These are phyloP conservation scores for Globisporangium carolinianum DNA, from an alignment of 352 stramenopile genomes.

Conservation along the genomic window DNA sequence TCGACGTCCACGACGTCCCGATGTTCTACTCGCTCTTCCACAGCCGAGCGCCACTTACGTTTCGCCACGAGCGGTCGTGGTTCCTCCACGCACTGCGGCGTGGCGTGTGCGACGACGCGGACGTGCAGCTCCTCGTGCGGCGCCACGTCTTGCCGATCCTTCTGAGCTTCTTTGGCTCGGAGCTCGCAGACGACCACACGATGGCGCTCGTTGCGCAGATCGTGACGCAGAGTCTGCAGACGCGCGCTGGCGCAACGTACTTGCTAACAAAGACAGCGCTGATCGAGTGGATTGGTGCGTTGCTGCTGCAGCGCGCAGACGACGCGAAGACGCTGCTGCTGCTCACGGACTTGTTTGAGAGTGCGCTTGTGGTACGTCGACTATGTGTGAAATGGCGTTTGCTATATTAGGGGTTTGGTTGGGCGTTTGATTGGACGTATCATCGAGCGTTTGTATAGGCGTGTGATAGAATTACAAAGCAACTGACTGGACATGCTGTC, in stretches of 20 bases:
- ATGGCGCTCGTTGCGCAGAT: conserved; percentile 65
- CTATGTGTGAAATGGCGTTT: no score
- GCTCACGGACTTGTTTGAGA: conserved; percentile 34
- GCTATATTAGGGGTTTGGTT: no score
- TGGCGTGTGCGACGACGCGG: conserved; percentile 52
- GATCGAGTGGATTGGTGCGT: conserved; percentile 47
- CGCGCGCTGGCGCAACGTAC: conserved; percentile 34
- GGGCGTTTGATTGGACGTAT: no score
- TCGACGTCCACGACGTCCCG: conserved; percentile 76
- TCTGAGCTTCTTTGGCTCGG: conserved; percentile 73
- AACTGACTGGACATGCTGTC: not conserved
- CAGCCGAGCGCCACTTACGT: conserved; percentile 57
- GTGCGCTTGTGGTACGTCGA: conserved; percentile 17
- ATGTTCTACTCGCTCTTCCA: conserved; percentile 90
- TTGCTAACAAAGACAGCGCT: conserved; percentile 59
- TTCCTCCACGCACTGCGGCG: conserved; percentile 70
- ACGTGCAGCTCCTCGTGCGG: conserved; percentile 63
- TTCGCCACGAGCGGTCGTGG: conserved; percentile 81
- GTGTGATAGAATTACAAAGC: no score
- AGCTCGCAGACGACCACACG: conserved; percentile 72
- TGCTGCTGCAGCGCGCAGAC: conserved; percentile 21
- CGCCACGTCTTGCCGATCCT: conserved; percentile 79
- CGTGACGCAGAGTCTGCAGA: conserved; percentile 38
- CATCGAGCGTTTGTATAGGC: no score
- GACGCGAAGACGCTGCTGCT: conserved; percentile 19